Evolutionary conservation across 169 alveolate species (phyloP), one percentile per base, ranked within the genome.

Genomic region (Plasmodium malariae): DNA sequence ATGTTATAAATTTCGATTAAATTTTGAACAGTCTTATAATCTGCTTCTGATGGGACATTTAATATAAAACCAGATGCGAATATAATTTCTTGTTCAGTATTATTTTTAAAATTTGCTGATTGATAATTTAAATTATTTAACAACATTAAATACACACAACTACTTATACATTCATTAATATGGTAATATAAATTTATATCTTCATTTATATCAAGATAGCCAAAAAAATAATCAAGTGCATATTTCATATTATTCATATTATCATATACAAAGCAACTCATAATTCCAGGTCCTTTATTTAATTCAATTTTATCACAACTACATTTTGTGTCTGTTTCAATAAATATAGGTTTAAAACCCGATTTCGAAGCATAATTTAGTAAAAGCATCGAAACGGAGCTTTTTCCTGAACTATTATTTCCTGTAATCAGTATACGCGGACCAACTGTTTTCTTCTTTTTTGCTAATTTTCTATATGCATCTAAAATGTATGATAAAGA

Each of bases 401-500:
- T 95, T 67, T 96, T 96, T 11, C 98, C 98, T 37, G 98, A 95
- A 63, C 94, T 93, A 26, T 96, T 94, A 63, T 97, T 92, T 24
- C 98, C 98, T 0, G 97, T 95, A 40, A 96, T 95, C 59, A 96
- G 67, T 65, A 95, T 95, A 65, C 98, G 67, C 3, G 98, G 98
- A 1, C 98, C 98, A 7, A 87, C 78, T 30, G 74, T 87, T 55
- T 95, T 91, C 51, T 93, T 94, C 30, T 95, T 92, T 6, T 94
- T 92, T 26, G 98, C 96, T 51, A 94, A 90, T 7, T 93, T 95
- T 19, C 98, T 68, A 30, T 96, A 90, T 14, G 94, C 96, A 74
- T 96, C 96, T 51, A 96, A 90, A 11, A 89, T 94, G 45, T 93
- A 71, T 3, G 88, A 88, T 32, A 96, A 92, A 74, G 95, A 95